phyloP scores from a whole-genome alignment of 208 protist species.

The Acanthamoeba quina region DNA sequence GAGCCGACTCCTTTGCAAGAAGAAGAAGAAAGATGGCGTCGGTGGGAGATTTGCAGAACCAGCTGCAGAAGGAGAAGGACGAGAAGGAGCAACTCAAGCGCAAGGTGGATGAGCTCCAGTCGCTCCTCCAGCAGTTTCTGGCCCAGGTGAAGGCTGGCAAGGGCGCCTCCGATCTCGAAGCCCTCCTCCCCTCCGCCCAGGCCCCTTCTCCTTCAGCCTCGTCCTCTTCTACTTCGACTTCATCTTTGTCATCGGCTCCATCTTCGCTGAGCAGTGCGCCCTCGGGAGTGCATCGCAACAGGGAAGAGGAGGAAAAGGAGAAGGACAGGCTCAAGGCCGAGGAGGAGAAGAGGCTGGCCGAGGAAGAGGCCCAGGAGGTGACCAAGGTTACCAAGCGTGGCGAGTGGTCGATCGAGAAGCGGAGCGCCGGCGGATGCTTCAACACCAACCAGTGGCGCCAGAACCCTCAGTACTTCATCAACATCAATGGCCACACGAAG shows the following conservation, averaged over 20 bases:
- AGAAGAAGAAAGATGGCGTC: background rate
- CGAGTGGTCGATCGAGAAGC: background rate
- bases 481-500: background rate
- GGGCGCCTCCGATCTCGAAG: background rate
- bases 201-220: background rate
- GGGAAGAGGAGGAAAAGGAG: slow-evolving; percentile 39
- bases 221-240: background rate
- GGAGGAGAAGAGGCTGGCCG: background rate
- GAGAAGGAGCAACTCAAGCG: background rate
- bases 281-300: background rate
- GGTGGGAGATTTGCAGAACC: background rate
- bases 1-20: too few species aligned
- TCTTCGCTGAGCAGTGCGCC: background rate
- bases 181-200: background rate
- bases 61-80: background rate
- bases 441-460: slow-evolving; percentile 43
- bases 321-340: slow-evolving; percentile 23
- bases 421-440: slow-evolving; percentile 59
- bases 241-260: background rate
- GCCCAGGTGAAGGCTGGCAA: background rate
- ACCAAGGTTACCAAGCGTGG: background rate
- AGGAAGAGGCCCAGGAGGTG: slow-evolving; percentile 20
- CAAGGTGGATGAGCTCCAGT: background rate
- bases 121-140: background rate
- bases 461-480: slow-evolving; percentile 67